Evolutionary conservation across 768 basidiomycete genomes (phyloP).

Genomic region (Russula virescens): DNA sequence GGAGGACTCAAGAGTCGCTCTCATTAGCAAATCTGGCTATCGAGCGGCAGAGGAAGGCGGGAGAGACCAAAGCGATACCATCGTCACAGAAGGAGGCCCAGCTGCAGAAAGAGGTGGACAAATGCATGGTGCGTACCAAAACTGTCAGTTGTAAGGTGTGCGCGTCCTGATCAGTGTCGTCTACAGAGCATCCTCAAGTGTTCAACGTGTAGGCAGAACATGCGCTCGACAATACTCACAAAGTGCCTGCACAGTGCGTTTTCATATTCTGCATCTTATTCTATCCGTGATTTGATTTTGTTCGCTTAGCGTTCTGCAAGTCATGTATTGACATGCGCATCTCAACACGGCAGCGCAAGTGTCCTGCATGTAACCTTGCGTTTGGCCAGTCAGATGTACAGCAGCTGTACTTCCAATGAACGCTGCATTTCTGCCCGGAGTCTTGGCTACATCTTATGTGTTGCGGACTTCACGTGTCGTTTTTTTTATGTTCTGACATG

Average conservation of each 20-base stretch:
- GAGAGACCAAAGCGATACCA: slow-evolving; percentile 30
- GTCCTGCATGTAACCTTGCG: slow-evolving; percentile 76
- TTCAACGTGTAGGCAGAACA: slow-evolving; percentile 73
- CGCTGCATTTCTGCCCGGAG: not conserved
- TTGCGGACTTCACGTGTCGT: slow-evolving; percentile 1
- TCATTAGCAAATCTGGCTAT: slow-evolving; percentile 5
- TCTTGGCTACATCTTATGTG: not conserved
- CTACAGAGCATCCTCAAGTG: slow-evolving; percentile 77
- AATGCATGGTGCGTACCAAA: slow-evolving; percentile 48
- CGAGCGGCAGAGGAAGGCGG: slow-evolving; percentile 41
- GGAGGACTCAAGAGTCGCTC: slow-evolving; percentile 3
- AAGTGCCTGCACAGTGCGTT: slow-evolving; percentile 88
- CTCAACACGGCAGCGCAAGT: slow-evolving; percentile 86
- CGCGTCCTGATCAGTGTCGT: not conserved
- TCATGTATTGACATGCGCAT: slow-evolving; percentile 83
- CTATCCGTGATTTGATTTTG: not conserved
- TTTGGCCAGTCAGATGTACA: slow-evolving; percentile 87
- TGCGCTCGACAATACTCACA: slow-evolving; percentile 74
- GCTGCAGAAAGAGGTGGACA: slow-evolving; percentile 46
- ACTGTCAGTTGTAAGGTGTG: not conserved
- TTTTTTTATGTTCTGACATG: slow-evolving; percentile 5
- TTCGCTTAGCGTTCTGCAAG: slow-evolving; percentile 70
- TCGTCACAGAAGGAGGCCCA: slow-evolving; percentile 32
- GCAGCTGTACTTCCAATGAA: slow-evolving; percentile 51
- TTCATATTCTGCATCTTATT: not conserved